A percentile compares a stretch with the other conserved stretches of the same genome.
These are phyloP conservation scores for Phytophthora foliorum DNA, from an alignment of 352 stramenopile genomes.

Conservation along the genomic window DNA sequence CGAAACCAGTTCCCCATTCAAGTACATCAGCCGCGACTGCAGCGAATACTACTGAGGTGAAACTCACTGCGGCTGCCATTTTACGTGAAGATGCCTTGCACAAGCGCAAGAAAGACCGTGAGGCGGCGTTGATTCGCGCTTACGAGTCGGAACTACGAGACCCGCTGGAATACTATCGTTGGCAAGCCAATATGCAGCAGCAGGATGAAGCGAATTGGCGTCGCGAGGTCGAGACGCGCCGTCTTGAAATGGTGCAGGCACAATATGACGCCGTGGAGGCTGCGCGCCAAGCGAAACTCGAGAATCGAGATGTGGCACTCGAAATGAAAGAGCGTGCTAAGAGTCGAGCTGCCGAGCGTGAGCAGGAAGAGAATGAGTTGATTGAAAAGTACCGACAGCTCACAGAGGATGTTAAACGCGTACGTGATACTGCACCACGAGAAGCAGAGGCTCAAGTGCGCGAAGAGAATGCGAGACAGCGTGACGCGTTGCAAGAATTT, in stretches of 20 bases:
- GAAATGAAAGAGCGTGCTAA: constrained; percentile 83
- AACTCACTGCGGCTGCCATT: constrained; percentile 92
- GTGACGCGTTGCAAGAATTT: constrained; percentile 75
- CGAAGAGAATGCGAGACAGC: constrained; percentile 66
- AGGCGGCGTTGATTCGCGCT: constrained; percentile 84
- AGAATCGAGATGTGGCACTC: constrained; percentile 86
- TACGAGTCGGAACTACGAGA: constrained; percentile 94
- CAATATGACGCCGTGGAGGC: constrained; percentile 84
- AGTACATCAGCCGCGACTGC: constrained; percentile 32
- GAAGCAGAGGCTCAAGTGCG: constrained; percentile 76
- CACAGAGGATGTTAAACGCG: constrained; percentile 76
- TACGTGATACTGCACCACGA: constrained; percentile 82
- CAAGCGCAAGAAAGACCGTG: constrained; percentile 93
- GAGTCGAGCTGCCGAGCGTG: constrained; percentile 70
- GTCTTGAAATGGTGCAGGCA: constrained; percentile 86
- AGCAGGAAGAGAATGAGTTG: constrained; percentile 64
- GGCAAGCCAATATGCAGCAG: constrained; percentile 89
- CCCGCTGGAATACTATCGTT: constrained; percentile 92
- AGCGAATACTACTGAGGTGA: constrained; percentile 56
- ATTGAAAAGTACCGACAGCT: constrained; percentile 63
- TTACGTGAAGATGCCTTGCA: constrained; percentile 93
- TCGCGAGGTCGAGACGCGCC: constrained; percentile 78
- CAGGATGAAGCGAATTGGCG: constrained; percentile 78
- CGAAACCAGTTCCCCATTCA: constrained; percentile 67
- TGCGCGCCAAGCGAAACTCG: constrained; percentile 67